A percentile compares a stretch with the other conserved stretches of the same genome.
phyloP scores from a whole-genome alignment of 208 protist species.

The Lotmaria passim region DNA sequence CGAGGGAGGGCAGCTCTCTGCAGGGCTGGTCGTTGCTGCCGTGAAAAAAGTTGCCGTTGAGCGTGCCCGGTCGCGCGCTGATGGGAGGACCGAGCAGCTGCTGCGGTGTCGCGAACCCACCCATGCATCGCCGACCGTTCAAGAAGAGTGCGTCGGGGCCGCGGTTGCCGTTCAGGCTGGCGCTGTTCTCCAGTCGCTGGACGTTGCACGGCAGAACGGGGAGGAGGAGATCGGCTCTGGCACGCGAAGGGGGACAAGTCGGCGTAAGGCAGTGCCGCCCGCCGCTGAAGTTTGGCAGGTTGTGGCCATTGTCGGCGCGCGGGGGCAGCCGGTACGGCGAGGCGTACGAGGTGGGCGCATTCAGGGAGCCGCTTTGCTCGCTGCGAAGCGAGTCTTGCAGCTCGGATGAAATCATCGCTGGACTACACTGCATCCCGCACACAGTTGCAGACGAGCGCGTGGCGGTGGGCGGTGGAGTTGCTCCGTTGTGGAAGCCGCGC shows the following conservation, averaged over 20 bases:
- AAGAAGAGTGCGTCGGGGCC: not conserved
- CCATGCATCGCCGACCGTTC: not conserved
- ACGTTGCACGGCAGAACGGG: not conserved
- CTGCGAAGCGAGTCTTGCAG: not conserved
- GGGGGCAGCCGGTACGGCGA: no score
- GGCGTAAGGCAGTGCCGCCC: not conserved
- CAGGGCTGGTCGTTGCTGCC: not conserved
- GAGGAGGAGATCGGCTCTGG: not conserved
- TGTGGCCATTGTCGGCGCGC: no score
- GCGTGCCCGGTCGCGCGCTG: not conserved
- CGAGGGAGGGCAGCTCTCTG: constrained; percentile 17
- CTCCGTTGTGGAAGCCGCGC: not conserved
- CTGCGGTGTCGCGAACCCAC: constrained; percentile 5
- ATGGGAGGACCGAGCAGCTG: not conserved
- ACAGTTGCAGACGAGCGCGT: no score
- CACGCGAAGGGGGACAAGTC: not conserved
- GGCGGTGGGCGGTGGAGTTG: no score
- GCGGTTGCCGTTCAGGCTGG: not conserved
- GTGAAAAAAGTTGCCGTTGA: not conserved
- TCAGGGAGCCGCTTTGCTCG: not conserved
- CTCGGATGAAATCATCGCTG: no score
- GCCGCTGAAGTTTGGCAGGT: not conserved
- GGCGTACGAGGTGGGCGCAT: not conserved
- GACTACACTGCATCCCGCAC: no score
- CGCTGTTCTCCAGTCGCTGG: constrained; percentile 1